phyloP scores from a whole-genome alignment of 2,329 filamentous ascomycete species.

The Gremmenia infestans region DNA sequence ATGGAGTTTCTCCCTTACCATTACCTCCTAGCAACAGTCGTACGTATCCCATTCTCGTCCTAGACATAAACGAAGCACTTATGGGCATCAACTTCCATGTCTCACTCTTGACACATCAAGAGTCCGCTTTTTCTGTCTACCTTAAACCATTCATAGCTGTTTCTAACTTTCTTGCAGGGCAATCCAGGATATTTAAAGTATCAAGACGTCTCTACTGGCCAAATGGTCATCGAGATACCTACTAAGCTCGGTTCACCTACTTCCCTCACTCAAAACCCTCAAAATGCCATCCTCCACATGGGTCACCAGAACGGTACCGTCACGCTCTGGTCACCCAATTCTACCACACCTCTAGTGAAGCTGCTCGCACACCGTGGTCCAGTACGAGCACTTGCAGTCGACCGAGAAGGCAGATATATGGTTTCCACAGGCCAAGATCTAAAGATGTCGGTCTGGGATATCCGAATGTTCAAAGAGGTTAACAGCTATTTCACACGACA shows the following conservation, averaged over 20 bases:
- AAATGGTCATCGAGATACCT: conserved; percentile 78
- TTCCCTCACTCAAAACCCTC: conserved; percentile 80
- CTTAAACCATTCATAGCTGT: neutral
- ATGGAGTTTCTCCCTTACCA: conserved; percentile 97
- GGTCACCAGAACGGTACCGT: conserved; percentile 95
- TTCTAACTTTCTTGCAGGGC: conserved; percentile 44
- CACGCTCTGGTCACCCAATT: conserved; percentile 93
- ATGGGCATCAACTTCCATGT: too few species aligned
- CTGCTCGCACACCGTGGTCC: conserved; percentile 85
- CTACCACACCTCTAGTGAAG: conserved; percentile 80
- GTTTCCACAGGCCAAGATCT: conserved; percentile 85
- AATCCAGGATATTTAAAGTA: conserved; percentile 85
- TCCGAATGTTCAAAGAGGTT: conserved; percentile 89
- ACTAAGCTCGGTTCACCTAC: conserved; percentile 82
- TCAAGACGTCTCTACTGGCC: conserved; percentile 89
- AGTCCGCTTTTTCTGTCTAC: too few species aligned
- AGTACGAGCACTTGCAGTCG: conserved; percentile 77
- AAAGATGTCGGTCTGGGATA: conserved; percentile 93
- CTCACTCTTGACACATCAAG: too few species aligned
- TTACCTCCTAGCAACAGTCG: conserved; percentile 82
- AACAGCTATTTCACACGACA: conserved; percentile 81
- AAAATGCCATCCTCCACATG: conserved; percentile 86
- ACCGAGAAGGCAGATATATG: conserved; percentile 92
- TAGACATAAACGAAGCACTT: too few species aligned
- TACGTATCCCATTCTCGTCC: conserved; percentile 39